phyloP scores from a whole-genome alignment of 2,329 filamentous ascomycete species.

The Sporothrix luriei region DNA sequence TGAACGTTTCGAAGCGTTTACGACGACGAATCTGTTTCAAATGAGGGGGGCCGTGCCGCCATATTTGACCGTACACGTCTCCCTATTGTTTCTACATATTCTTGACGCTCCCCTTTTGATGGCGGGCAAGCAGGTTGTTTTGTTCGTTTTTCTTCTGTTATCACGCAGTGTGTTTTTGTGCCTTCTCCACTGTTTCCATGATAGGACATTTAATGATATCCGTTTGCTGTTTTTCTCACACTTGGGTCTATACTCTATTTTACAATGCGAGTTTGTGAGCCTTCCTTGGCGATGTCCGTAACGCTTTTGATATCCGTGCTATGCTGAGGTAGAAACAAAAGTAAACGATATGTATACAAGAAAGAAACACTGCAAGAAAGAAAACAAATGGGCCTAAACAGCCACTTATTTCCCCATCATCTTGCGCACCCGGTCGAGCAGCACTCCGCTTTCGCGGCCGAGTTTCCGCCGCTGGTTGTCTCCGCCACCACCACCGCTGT shows the following conservation, averaged over 20 bases:
- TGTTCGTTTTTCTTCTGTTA: slow-evolving; percentile 11
- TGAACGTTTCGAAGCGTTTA: slow-evolving; percentile 20
- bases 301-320: slow-evolving; percentile 19
- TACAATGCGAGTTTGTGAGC: not conserved
- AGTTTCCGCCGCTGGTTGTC: slow-evolving; percentile 64
- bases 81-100: not conserved
- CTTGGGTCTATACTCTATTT: not conserved
- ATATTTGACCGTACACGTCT: not conserved
- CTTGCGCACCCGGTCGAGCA: slow-evolving; percentile 77
- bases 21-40: slow-evolving; percentile 8
- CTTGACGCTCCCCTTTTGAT: not conserved
- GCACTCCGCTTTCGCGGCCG: slow-evolving; percentile 74
- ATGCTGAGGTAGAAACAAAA: not conserved
- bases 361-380: too few species aligned
- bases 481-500: not conserved
- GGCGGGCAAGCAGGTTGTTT: not conserved
- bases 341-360: not conserved
- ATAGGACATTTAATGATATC: slow-evolving; percentile 44
- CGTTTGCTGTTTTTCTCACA: slow-evolving; percentile 37
- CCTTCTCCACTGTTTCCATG: slow-evolving; percentile 32
- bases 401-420: slow-evolving; percentile 56
- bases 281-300: not conserved
- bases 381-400: too few species aligned
- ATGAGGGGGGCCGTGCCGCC: not conserved
- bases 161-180: slow-evolving; percentile 14